A percentile compares a stretch with the other conserved stretches of the same genome.
Conservation (phyloP, 306 rosid genomes). For the Cicer bijugum region DNA sequence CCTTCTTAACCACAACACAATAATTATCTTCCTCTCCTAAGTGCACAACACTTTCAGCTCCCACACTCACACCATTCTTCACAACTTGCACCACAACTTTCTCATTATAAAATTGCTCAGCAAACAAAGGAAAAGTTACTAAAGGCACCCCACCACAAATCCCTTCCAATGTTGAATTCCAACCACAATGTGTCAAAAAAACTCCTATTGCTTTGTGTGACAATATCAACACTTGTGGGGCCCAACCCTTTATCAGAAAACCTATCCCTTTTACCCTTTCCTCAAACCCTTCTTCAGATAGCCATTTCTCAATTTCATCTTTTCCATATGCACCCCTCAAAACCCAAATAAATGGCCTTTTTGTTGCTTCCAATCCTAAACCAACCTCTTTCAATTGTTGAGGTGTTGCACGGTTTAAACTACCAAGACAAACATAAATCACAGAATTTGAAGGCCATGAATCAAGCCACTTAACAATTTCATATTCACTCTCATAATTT, state of each 20-base stretch:
- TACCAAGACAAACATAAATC: constrained; percentile 67
- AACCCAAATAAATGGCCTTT: constrained; percentile 69
- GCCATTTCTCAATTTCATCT: constrained; percentile 51
- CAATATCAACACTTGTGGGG: constrained; percentile 56
- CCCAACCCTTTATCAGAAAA: constrained; percentile 60
- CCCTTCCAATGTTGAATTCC: constrained; percentile 67
- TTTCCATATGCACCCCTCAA: constrained; percentile 46
- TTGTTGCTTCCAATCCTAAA: constrained; percentile 61
- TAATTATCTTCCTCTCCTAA: constrained; percentile 49
- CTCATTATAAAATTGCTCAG: constrained; percentile 55
- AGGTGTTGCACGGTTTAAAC: constrained; percentile 47
- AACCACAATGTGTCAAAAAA: constrained; percentile 63
- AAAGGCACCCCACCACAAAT: constrained; percentile 54
- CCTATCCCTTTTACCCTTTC: constrained; percentile 57
- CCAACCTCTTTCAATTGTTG: constrained; percentile 58
- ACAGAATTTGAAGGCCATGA: constrained; percentile 48
- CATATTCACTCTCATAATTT: constrained; percentile 36
- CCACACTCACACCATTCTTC: constrained; percentile 43
- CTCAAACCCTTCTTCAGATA: constrained; percentile 46
- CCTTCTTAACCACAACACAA: constrained; percentile 46
- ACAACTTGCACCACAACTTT: constrained; percentile 47
- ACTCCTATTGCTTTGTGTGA: constrained; percentile 57
- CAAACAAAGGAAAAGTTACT: constrained; percentile 58
- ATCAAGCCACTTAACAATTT: constrained; percentile 59
- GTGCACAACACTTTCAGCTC: constrained; percentile 41